phyloP scores from a whole-genome alignment of 2,329 filamentous ascomycete genomes.

The Fonsecaea nubica region DNA sequence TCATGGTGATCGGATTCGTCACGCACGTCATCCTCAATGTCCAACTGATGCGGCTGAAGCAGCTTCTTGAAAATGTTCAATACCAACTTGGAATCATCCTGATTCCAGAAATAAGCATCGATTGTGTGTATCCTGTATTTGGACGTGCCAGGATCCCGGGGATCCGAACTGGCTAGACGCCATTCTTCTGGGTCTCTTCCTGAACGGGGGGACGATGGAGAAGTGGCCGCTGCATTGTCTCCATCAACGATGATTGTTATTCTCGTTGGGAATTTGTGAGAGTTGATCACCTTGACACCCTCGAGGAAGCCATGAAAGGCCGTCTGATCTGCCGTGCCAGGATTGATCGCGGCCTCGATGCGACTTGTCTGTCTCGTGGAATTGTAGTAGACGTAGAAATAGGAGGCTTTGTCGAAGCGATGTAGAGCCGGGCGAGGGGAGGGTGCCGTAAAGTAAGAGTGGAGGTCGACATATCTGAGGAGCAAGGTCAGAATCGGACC shows the following conservation, averaged over 20 bases:
- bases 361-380: slow-evolving; percentile 59
- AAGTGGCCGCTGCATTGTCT: slow-evolving; percentile 41
- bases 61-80: slow-evolving; percentile 53
- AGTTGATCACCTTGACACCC: slow-evolving; percentile 60
- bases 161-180: slow-evolving; percentile 62
- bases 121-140: slow-evolving; percentile 65
- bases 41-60: slow-evolving; percentile 51
- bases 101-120: slow-evolving; percentile 70
- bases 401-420: slow-evolving; percentile 69
- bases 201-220: slow-evolving; percentile 39
- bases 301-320: slow-evolving; percentile 66
- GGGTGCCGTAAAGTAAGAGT: slow-evolving; percentile 68
- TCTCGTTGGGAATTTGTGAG: slow-evolving; percentile 65
- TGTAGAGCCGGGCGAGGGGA: slow-evolving; percentile 63
- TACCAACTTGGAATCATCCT: slow-evolving; percentile 63
- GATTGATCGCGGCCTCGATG: slow-evolving; percentile 69
- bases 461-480: slow-evolving; percentile 66
- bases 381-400: slow-evolving; percentile 69
- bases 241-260: slow-evolving; percentile 64
- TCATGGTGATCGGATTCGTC: slow-evolving; percentile 43
- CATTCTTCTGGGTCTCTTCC: slow-evolving; percentile 55
- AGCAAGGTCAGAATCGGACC: slow-evolving; percentile 8
- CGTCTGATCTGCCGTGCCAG: slow-evolving; percentile 68
- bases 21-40: slow-evolving; percentile 52
- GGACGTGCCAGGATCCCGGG: slow-evolving; percentile 59